Evolutionary conservation across 768 basidiomycete species (phyloP), one percentile per base, ranked within the genome.

Genomic region (Phanerodontia chrysosporium): DNA sequence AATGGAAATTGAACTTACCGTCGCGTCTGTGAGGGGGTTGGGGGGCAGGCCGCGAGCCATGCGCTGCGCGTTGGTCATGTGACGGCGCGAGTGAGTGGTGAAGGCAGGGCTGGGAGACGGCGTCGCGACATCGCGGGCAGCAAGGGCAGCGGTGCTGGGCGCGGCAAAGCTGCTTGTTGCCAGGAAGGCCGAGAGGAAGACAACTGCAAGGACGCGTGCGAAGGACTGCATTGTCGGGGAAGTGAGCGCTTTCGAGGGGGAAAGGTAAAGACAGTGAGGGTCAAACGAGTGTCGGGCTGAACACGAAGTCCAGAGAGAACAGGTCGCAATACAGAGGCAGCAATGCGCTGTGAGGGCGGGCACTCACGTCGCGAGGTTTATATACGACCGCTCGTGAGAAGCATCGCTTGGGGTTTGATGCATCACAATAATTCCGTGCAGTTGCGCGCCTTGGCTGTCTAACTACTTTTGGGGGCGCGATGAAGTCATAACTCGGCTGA

Each of bases 171-270:
- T 25, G 18, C 29, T 27, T 28, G 56, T 57, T 28, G 56, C 56
- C 25, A 57, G 32, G 56, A 57, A 48, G 14, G 56, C 56, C 18
- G 46, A 49, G 29, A 57, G 45, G 30, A 35, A 30, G 36, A 36
- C 52, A 25, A 53, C 36, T 35, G 52, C 35, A 36, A 53, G 42
- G 32, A 57, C n/a, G 32, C 56, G 56, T 21, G 32, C 35, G 32
- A 57, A 57, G 30, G 56, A 49, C 56, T 48, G 46, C 56, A 57
- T 57, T 56, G 42, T 27, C 1, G 45, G 27, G 55, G 32, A 46
- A 12, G 7, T 45, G 44, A 18, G 21, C 14, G n/a, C 25, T 42
- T 10, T 9, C 18, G 16, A 42, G 16, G 18, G 16, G 18, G 32
- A 14, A 42, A 42, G 39, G 45, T 28, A 57, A 57, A n/a, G 56